phyloP scores from a whole-genome alignment of 2,329 filamentous ascomycete genomes.

The Bipolaris zeicola region DNA sequence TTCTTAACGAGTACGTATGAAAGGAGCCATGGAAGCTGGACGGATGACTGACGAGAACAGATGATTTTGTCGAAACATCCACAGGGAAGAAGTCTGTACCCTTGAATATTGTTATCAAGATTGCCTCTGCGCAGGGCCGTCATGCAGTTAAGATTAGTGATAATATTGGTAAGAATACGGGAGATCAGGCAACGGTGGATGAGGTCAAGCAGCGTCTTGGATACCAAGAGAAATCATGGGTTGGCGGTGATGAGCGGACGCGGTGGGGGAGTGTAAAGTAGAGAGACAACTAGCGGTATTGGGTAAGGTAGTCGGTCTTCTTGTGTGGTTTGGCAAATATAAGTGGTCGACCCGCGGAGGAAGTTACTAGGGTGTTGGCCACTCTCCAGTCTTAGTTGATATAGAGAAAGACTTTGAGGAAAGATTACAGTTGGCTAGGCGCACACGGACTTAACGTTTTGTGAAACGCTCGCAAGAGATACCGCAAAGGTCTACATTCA shows the following conservation, averaged over 20 bases:
- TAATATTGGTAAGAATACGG: constrained; percentile 93
- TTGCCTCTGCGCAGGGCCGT: constrained; percentile 80
- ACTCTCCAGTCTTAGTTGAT: too few relatives aligned
- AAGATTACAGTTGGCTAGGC: too few relatives aligned
- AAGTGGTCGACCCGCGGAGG: too few relatives aligned
- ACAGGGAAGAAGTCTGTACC: constrained; percentile 84
- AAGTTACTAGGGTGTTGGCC: too few relatives aligned
- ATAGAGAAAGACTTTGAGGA: too few relatives aligned
- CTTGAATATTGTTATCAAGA: constrained; percentile 97
- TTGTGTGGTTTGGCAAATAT: too few relatives aligned
- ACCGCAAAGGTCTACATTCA: too few relatives aligned
- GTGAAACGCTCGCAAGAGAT: too few relatives aligned
- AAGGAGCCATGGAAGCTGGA: too few relatives aligned
- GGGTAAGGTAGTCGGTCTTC: not conserved
- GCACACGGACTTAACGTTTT: too few relatives aligned
- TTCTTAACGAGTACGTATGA: constrained; percentile 75
- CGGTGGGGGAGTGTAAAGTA: constrained; percentile 69
- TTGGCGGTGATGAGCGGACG: constrained; percentile 79
- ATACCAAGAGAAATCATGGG: constrained; percentile 85
- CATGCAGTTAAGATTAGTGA: constrained; percentile 88
- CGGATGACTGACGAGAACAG: constrained; percentile 45
- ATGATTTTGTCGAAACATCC: constrained; percentile 79
- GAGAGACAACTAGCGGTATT: constrained; percentile 20
- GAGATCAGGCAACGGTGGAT: constrained; percentile 76
- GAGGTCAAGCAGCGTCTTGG: constrained; percentile 85